Evolutionary conservation across 2,329 filamentous ascomycete genomes (phyloP), one percentile per base, ranked within the genome.

Genomic region (Nemania sp.): DNA sequence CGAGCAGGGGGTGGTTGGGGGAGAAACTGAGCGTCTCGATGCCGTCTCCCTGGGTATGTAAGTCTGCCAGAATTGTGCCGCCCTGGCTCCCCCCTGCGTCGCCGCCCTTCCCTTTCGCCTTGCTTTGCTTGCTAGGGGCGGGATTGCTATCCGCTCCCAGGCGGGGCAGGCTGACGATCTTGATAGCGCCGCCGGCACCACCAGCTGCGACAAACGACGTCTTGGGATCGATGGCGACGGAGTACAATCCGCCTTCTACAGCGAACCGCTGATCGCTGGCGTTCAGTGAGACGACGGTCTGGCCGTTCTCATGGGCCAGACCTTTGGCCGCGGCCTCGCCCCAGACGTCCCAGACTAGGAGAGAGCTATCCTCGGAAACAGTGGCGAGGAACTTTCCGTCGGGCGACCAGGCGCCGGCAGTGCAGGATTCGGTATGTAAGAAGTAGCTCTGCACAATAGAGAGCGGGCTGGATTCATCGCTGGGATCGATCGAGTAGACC

Each of bases 291-390:
- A 98, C 86, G 12, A 93, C 87, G 0, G 91, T 84, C 76, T 81
- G 79, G 45, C 83, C 82, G 68, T 84, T 84, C 66, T 82, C 79
- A 57, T 77, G 78, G 50, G 77, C 74, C 9, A 85, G 72, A 34
- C 78, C 78, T 67, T 78, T 78, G 45, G 80, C 88, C 2, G 89
- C 88, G 1, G 90, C 91, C 20, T 87, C 84, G 50, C 91, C 91
- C 78, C 92, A 97, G 13, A 93, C 89, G 72, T 98, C 95, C 86
- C 92, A 97, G 21, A 97, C 93, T 74, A 93, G 94, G 60, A 99
- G 83, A 68, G 88, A 93, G 59, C 87, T 85, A 75, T 98, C 94
- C 73, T 98, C 94, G 45, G 89, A 88, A 4, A 98, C 91, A 0
- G 93, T 97, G 6, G 90, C 91, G 1, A 99, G 83, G 15, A 98